Conservation (phyloP, 2,329 filamentous ascomycete genomes). For the Myotisia sp. region DNA sequence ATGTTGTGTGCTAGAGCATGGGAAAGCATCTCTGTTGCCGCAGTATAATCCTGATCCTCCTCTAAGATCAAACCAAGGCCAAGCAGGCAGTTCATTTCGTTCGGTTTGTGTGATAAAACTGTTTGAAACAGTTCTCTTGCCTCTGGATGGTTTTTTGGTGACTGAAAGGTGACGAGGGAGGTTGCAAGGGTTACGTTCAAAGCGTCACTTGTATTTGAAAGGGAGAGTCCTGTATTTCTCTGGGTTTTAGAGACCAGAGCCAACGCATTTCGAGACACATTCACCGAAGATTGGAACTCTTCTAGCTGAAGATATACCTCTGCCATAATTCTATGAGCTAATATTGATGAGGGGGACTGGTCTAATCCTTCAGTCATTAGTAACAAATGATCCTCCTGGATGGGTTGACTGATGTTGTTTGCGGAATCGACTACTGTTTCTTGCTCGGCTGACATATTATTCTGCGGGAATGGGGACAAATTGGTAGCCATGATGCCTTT, state of each 20-base stretch:
- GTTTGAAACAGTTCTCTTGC: constrained; percentile 74
- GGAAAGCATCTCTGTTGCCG: constrained; percentile 66
- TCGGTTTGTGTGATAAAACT: constrained; percentile 60
- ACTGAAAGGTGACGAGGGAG: constrained; percentile 79
- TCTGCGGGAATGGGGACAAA: constrained; percentile 61
- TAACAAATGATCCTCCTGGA: constrained; percentile 59
- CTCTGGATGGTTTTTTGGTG: constrained; percentile 76
- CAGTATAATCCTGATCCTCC: constrained; percentile 75
- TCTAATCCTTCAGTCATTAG: constrained; percentile 65
- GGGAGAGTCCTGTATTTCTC: constrained; percentile 51
- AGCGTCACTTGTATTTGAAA: constrained; percentile 58
- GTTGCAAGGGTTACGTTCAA: constrained; percentile 68
- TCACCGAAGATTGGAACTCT: constrained; percentile 68
- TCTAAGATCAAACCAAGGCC: constrained; percentile 85
- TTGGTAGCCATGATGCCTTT: constrained; percentile 69
- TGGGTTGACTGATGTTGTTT: constrained; percentile 11
- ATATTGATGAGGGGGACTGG: constrained; percentile 50
- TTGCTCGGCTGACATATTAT: constrained; percentile 26
- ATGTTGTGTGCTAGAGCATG: constrained; percentile 61
- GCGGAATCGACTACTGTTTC: constrained; percentile 30
- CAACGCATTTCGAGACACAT: constrained; percentile 62
- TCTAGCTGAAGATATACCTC: constrained; percentile 75
- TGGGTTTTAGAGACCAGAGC: constrained; percentile 46
- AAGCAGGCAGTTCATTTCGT: constrained; percentile 67
- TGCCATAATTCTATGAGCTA: constrained; percentile 70